phyloP scores from a whole-genome alignment of 805 yeast species.

The Priceomyces medius region DNA sequence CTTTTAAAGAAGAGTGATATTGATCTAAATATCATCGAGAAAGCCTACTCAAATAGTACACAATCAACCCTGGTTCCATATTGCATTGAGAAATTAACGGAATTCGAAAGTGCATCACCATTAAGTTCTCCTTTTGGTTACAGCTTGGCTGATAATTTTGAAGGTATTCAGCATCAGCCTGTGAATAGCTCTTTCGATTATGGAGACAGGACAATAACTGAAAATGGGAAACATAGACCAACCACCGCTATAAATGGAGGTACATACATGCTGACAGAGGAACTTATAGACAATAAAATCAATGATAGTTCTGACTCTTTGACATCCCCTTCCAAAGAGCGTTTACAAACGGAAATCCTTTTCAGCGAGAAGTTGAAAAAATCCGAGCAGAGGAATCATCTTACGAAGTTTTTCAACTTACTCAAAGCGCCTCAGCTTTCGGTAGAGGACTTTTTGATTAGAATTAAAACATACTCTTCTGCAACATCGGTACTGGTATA shows the following conservation, averaged over 20 bases:
- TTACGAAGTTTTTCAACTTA: constrained; percentile 32
- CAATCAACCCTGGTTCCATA: background rate
- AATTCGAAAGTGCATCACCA: background rate
- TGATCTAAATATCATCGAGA: constrained; percentile 1
- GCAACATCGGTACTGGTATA: constrained; percentile 39
- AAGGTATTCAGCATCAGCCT: background rate
- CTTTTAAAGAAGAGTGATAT: constrained; percentile 20
- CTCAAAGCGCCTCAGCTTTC: constrained; percentile 34
- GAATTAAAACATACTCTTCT: constrained; percentile 41
- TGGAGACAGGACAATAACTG: background rate
- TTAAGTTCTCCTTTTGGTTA: background rate
- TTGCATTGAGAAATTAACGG: background rate
- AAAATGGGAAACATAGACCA: background rate
- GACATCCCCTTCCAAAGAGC: constrained; percentile 10
- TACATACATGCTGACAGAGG: constrained; percentile 2
- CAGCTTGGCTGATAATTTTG: constrained; percentile 1
- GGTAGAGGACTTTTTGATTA: constrained; percentile 32
- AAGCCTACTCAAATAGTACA: background rate
- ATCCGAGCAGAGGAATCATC: constrained; percentile 24
- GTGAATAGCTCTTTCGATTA: background rate
- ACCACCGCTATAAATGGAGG: background rate
- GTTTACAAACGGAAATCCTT: constrained; percentile 21
- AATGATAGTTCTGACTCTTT: background rate
- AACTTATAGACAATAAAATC: background rate
- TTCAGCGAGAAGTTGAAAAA: constrained; percentile 13